These are phyloP conservation scores for Collybiopsis confluens DNA, from an alignment of 768 basidiomycete species.

Conservation along the genomic window DNA sequence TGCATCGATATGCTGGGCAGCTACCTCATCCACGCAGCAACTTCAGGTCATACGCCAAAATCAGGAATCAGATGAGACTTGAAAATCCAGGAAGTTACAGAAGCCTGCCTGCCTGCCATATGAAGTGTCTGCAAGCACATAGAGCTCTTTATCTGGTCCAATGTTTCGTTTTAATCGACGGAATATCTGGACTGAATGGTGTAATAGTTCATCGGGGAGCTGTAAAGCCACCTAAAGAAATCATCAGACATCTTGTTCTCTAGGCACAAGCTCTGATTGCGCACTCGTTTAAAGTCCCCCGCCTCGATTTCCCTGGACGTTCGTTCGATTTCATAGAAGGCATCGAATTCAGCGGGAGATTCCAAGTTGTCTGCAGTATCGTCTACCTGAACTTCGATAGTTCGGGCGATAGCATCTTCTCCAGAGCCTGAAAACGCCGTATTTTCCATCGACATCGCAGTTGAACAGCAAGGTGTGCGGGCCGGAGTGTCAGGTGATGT, in stretches of 20 bases:
- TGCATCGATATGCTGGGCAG: constrained; percentile 90
- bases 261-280: constrained; percentile 13
- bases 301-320: constrained; percentile 58
- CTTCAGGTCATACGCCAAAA: constrained; percentile 33
- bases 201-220: constrained; percentile 91
- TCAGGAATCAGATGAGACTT: background rate
- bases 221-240: constrained; percentile 74
- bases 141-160: constrained; percentile 53
- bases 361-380: constrained; percentile 26
- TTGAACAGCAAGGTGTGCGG: background rate
- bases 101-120: constrained; percentile 82
- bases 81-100: background rate
- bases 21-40: constrained; percentile 96
- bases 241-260: background rate
- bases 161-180: constrained; percentile 52
- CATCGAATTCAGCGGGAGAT: constrained; percentile 41
- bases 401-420: constrained; percentile 58
- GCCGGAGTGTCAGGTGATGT: background rate
- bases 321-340: constrained; percentile 72
- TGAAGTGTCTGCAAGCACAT: constrained; percentile 95
- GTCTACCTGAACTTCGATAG: constrained; percentile 43
- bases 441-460: constrained; percentile 1
- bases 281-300: constrained; percentile 68
- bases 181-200: constrained; percentile 83
- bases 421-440: constrained; percentile 51